These are phyloP conservation scores for Colletotrichum truncatum DNA, from an alignment of 2,329 filamentous ascomycete genomes.

Conservation along the genomic window DNA sequence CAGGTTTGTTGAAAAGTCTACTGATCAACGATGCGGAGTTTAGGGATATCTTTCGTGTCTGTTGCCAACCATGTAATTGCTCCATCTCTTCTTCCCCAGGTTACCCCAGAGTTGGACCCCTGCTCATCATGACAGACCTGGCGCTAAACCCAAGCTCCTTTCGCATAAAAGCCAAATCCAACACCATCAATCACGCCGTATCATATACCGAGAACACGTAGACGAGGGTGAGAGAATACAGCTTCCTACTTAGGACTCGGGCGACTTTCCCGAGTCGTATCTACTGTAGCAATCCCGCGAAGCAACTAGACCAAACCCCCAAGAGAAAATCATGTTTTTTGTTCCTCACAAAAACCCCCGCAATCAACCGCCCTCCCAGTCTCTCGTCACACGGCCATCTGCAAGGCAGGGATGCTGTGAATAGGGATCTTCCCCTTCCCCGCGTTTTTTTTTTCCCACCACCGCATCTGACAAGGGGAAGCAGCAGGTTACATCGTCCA, in stretches of 20 bases:
- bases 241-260: too few species aligned
- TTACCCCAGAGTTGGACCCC: background rate
- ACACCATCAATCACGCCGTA: background rate
- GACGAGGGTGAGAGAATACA: too few species aligned
- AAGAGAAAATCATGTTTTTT: too few species aligned
- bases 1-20: too few species aligned
- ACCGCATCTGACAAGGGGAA: background rate
- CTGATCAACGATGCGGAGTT: too few species aligned
- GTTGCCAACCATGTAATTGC: background rate
- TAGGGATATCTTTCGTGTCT: too few species aligned
- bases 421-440: constrained; percentile 2
- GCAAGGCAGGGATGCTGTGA: background rate
- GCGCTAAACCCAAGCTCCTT: background rate
- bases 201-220: too few species aligned
- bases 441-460: background rate
- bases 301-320: too few species aligned
- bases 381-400: background rate
- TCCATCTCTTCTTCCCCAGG: background rate
- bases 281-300: too few species aligned
- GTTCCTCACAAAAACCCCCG: too few species aligned
- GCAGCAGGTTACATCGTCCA: background rate
- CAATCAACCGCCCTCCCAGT: background rate
- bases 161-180: background rate
- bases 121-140: background rate
- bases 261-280: too few species aligned